phyloP scores from a whole-genome alignment of 495 filamentous ascomycete species.

The Penicillium chermesinum region DNA sequence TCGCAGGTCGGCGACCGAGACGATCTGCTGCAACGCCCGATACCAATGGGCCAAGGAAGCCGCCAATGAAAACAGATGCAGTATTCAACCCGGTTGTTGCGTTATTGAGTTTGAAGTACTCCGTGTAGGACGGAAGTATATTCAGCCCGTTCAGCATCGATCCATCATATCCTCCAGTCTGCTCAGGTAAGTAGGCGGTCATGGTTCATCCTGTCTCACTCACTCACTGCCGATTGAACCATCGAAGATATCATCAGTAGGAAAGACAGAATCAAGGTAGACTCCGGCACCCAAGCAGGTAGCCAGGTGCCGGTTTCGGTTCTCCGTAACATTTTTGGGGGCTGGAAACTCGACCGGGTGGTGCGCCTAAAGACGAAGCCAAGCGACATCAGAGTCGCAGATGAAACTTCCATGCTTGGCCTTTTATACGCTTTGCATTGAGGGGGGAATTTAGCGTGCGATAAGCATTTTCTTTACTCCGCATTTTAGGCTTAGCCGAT shows the following conservation, averaged over 20 bases:
- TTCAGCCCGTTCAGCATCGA: conserved; percentile 51
- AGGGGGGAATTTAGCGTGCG: neutral
- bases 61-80: conserved; percentile 43
- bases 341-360: neutral
- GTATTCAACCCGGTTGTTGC: conserved; percentile 44
- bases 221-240: conserved; percentile 42
- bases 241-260: conserved; percentile 43
- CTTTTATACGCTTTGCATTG: no score
- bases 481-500: neutral
- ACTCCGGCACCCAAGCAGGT: conserved; percentile 48
- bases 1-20: conserved; percentile 40
- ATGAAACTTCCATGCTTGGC: no score
- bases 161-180: conserved; percentile 45
- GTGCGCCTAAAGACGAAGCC: neutral
- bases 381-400: no score
- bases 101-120: conserved; percentile 45
- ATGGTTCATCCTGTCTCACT: neutral
- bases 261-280: conserved; percentile 33
- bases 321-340: conserved; percentile 31
- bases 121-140: conserved; percentile 43
- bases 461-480: neutral
- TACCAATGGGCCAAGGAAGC: conserved; percentile 31
- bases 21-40: conserved; percentile 36
- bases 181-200: neutral
- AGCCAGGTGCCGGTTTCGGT: conserved; percentile 45